Evolutionary conservation across 1,284 basidiomycete genomes (phyloP).

Genomic region (Naganishia sp.): DNA sequence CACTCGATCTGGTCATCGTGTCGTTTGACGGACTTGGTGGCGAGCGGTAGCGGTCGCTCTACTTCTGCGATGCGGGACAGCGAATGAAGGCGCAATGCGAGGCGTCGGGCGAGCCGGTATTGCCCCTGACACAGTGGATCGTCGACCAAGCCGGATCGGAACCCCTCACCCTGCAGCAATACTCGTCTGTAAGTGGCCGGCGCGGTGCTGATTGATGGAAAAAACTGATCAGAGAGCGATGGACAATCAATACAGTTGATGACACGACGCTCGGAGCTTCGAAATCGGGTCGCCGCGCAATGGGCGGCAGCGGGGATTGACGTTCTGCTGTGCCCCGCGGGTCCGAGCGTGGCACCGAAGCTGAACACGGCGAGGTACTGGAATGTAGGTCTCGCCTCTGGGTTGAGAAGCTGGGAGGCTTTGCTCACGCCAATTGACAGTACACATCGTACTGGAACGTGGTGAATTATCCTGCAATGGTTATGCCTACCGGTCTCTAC

Average conservation of each 20-base stretch:
- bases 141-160: slow-evolving; percentile 34
- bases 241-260: slow-evolving; percentile 37
- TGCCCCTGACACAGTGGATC: slow-evolving; percentile 47
- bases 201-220: not conserved
- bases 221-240: not conserved
- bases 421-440: slow-evolving; percentile 3
- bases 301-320: slow-evolving; percentile 42
- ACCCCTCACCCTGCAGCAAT: slow-evolving; percentile 37
- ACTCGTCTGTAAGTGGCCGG: slow-evolving; percentile 39
- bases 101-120: slow-evolving; percentile 42
- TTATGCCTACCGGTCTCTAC: slow-evolving; percentile 65
- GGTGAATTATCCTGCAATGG: slow-evolving; percentile 67
- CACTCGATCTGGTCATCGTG: not conserved
- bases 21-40: not conserved
- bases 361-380: slow-evolving; percentile 48
- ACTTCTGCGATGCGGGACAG: slow-evolving; percentile 48
- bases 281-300: slow-evolving; percentile 38
- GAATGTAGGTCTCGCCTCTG: slow-evolving; percentile 13
- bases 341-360: slow-evolving; percentile 45
- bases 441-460: slow-evolving; percentile 70
- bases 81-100: slow-evolving; percentile 36
- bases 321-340: slow-evolving; percentile 46
- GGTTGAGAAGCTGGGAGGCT: not conserved
- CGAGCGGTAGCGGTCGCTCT: slow-evolving; percentile 37
- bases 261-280: slow-evolving; percentile 42